These are phyloP conservation scores for Penicillium silybi DNA, from an alignment of 495 filamentous ascomycete species.

Conservation along the genomic window DNA sequence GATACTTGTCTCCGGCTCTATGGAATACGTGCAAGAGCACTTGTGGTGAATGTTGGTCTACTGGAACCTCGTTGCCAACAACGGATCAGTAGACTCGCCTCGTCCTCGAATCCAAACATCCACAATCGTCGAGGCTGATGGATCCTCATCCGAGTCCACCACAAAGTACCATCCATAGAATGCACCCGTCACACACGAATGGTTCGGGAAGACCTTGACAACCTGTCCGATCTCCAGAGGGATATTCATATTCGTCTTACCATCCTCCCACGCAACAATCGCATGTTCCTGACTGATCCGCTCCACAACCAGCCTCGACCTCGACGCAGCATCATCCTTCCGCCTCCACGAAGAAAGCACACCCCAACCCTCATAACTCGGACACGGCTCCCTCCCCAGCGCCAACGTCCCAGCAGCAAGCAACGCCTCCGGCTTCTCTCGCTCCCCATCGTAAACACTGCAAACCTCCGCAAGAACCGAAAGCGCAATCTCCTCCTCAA, in stretches of 20 bases:
- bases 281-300: conserved; percentile 38
- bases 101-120: conserved; percentile 61
- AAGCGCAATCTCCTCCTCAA: conserved; percentile 58
- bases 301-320: conserved; percentile 23
- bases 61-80: conserved; percentile 11
- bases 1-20: neutral
- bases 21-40: neutral
- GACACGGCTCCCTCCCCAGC: conserved; percentile 72
- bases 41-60: neutral
- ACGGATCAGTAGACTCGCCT: conserved; percentile 16
- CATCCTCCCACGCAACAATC: conserved; percentile 28
- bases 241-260: conserved; percentile 7
- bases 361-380: conserved; percentile 68
- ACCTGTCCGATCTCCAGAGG: conserved; percentile 39
- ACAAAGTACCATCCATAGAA: conserved; percentile 73
- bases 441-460: conserved; percentile 55
- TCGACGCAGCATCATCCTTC: neutral
- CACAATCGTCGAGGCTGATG: conserved; percentile 54
- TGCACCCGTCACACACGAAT: conserved; percentile 75
- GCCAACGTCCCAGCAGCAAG: conserved; percentile 68
- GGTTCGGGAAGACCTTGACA: conserved; percentile 77
- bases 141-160: conserved; percentile 58
- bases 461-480: conserved; percentile 69
- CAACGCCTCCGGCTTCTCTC: conserved; percentile 57
- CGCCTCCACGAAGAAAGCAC: conserved; percentile 59